Evolutionary conservation across 495 filamentous ascomycete species (phyloP).

Genomic region (Aspergillus diversus): DNA sequence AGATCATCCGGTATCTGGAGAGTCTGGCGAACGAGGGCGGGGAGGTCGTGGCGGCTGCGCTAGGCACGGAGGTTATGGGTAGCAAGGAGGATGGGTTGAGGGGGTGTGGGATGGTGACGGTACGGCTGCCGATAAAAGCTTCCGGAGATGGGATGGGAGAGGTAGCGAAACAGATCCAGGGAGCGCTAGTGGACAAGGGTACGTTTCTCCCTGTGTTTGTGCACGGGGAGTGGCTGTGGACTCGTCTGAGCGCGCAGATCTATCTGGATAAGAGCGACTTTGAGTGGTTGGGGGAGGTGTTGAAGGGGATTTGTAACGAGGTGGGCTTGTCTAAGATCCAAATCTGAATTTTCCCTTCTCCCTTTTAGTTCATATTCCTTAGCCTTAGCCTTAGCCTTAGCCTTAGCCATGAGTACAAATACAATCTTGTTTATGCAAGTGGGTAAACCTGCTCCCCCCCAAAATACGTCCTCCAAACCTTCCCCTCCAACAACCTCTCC

Average conservation of each 20-base stretch:
- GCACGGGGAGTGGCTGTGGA: constrained; percentile 66
- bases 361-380: neutral
- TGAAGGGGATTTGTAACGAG: constrained; percentile 65
- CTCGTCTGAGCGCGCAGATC: constrained; percentile 74
- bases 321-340: constrained; percentile 55
- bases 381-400: neutral
- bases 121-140: constrained; percentile 68
- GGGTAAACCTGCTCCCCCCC: constrained; percentile 21
- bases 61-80: constrained; percentile 68
- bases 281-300: constrained; percentile 62
- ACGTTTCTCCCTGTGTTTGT: constrained; percentile 70
- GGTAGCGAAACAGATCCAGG: constrained; percentile 51
- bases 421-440: neutral
- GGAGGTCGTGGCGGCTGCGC: constrained; percentile 54
- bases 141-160: constrained; percentile 13
- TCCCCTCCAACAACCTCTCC: constrained; percentile 54
- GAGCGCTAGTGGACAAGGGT: constrained; percentile 57
- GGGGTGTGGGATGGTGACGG: constrained; percentile 64
- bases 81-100: constrained; percentile 57
- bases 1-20: constrained; percentile 61
- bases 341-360: neutral
- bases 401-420: neutral
- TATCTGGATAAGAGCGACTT: constrained; percentile 82
- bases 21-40: constrained; percentile 64
- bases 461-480: constrained; percentile 24